Conservation (phyloP, 2,329 filamentous ascomycete species). For the Penicillium occitanis region DNA sequence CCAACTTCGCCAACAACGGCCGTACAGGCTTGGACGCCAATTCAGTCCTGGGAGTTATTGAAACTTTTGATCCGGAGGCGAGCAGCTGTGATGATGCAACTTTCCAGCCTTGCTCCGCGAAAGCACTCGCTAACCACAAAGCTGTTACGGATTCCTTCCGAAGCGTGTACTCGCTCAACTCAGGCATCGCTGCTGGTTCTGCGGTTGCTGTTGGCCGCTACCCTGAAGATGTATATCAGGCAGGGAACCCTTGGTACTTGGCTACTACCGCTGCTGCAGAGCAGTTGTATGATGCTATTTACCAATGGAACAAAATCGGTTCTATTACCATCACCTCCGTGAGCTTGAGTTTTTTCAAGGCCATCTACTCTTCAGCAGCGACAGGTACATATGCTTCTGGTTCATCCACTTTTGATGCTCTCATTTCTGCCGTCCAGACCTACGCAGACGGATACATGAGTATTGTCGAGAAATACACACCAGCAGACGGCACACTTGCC, state of each 20-base stretch:
- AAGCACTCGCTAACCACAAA: conserved; percentile 72
- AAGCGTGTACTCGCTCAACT: conserved; percentile 67
- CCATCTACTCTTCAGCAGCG: conserved; percentile 58
- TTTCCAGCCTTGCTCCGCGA: conserved; percentile 72
- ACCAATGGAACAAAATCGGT: conserved; percentile 66
- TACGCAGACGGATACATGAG: conserved; percentile 61
- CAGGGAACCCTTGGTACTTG: conserved; percentile 78
- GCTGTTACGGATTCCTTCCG: conserved; percentile 74
- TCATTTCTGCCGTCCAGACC: conserved; percentile 59
- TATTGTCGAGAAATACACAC: conserved; percentile 35
- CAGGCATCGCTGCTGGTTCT: conserved; percentile 58
- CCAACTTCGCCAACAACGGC: conserved; percentile 63
- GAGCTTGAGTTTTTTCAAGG: conserved; percentile 71
- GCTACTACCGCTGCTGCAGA: conserved; percentile 74
- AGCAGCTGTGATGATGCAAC: conserved; percentile 65
- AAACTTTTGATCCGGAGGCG: conserved; percentile 66
- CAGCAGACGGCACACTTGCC: conserved; percentile 30
- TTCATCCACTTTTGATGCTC: conserved; percentile 47
- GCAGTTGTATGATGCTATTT: conserved; percentile 72
- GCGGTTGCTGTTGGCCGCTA: conserved; percentile 68
- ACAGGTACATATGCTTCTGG: conserved; percentile 68
- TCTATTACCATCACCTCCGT: conserved; percentile 63
- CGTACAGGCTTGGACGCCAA: conserved; percentile 72
- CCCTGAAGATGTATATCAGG: conserved; percentile 70
- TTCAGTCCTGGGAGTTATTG: conserved; percentile 65